These are phyloP conservation scores for Lathyrus tuberosus DNA, from an alignment of 306 rosid genomes.

Conservation along the genomic window DNA sequence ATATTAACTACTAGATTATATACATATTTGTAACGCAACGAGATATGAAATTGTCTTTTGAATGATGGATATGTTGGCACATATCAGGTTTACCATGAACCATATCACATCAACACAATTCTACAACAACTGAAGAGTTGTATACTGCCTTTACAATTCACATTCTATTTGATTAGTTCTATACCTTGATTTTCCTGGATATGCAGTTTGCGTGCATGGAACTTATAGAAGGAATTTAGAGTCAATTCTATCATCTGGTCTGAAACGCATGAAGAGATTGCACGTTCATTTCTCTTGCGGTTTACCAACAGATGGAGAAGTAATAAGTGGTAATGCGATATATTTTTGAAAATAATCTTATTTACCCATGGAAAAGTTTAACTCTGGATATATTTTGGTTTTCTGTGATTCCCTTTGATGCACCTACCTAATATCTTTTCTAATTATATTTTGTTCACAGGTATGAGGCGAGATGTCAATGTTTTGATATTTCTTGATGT, in stretches of 20 bases:
- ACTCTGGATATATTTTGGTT: background rate
- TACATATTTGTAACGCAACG: constrained; percentile 6
- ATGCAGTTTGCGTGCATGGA: constrained; percentile 92
- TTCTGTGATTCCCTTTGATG: constrained; percentile 5
- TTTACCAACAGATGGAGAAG: constrained; percentile 88
- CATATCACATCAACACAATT: background rate
- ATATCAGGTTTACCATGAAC: constrained; percentile 11
- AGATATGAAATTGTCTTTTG: background rate
- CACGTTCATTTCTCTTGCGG: constrained; percentile 92
- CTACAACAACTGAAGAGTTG: background rate
- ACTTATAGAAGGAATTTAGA: constrained; percentile 79
- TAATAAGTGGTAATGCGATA: constrained; percentile 75
- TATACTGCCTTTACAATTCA: background rate
- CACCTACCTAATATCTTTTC: constrained; percentile 8
- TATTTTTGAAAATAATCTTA: background rate
- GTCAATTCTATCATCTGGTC: constrained; percentile 76
- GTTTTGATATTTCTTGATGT: constrained; percentile 74
- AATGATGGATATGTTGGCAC: constrained; percentile 8
- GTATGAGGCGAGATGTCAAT: constrained; percentile 84
- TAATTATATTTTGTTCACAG: constrained; percentile 40
- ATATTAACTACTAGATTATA: background rate
- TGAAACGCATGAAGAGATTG: constrained; percentile 86
- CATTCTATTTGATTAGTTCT: constrained; percentile 21
- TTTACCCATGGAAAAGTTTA: background rate
- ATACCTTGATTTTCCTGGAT: constrained; percentile 27